Conservation (phyloP, 495 filamentous ascomycete genomes). For the Xylaria scruposa region DNA sequence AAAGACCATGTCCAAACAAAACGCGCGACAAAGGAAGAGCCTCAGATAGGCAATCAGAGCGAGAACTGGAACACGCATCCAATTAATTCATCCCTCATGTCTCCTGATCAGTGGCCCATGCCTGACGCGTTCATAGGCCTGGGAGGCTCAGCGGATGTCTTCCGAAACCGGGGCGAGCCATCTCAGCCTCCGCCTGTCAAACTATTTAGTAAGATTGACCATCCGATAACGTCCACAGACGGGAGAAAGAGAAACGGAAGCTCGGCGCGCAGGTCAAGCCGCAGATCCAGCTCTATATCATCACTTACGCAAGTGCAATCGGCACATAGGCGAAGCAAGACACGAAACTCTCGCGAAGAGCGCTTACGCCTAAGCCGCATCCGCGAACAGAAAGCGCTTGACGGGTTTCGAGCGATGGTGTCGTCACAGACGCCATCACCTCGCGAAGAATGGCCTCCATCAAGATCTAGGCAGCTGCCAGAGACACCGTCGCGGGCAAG, state of each 20-base stretch:
- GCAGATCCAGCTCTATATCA: conserved; percentile 18
- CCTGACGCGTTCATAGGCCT: conserved; percentile 28
- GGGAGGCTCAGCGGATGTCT: conserved; percentile 31
- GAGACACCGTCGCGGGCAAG: conserved; percentile 30
- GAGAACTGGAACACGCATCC: conserved; percentile 35
- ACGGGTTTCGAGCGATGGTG: conserved; percentile 16
- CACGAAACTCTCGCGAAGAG: conserved; percentile 29
- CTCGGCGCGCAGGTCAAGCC: conserved; percentile 24
- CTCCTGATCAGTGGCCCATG: conserved; percentile 33
- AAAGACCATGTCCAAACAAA: conserved; percentile 36
- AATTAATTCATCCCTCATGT: conserved; percentile 28
- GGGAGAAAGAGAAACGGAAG: conserved; percentile 23
- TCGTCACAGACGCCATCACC: conserved; percentile 28
- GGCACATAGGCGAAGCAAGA: conserved; percentile 26
- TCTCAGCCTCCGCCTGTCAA: conserved; percentile 28
- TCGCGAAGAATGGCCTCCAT: conserved; percentile 24
- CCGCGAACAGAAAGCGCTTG: conserved; percentile 23
- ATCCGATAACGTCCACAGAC: conserved; percentile 16
- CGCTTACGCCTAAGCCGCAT: conserved; percentile 21
- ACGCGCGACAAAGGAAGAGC: neutral
- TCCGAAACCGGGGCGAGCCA: conserved; percentile 27
- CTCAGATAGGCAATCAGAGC: conserved; percentile 4
- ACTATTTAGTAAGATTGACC: neutral
- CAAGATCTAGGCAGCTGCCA: conserved; percentile 30
- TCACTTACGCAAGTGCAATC: conserved; percentile 27